phyloP scores from a whole-genome alignment of 2,329 filamentous ascomycete species.

The Arachnomyces sp. region DNA sequence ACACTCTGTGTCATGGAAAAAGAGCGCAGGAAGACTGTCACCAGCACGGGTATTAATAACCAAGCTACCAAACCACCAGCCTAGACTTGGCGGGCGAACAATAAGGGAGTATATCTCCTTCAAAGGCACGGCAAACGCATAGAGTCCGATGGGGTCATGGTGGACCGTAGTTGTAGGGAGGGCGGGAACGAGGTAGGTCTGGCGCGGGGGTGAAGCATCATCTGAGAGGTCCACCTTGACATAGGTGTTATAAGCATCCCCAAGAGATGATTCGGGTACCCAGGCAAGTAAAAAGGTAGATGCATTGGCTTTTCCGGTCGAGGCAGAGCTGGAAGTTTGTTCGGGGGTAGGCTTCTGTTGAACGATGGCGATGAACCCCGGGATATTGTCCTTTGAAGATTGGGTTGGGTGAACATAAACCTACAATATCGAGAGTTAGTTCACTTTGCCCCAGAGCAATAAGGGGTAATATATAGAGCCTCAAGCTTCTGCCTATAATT shows the following conservation, averaged over 20 bases:
- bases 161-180: conserved; percentile 78
- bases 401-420: conserved; percentile 95
- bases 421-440: conserved; percentile 34
- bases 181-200: conserved; percentile 84
- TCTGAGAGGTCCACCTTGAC: conserved; percentile 90
- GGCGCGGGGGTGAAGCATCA: conserved; percentile 68
- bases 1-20: conserved; percentile 97
- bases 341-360: conserved; percentile 62
- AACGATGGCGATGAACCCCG: conserved; percentile 84
- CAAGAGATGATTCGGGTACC: conserved; percentile 82
- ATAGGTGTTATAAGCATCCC: conserved; percentile 79
- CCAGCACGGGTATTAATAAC: conserved; percentile 87
- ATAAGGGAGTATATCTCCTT: conserved; percentile 84
- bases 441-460: no score
- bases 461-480: conserved; percentile 1
- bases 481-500: no score
- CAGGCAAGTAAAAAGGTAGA: conserved; percentile 81
- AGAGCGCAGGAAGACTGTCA: conserved; percentile 88
- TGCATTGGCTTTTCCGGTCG: conserved; percentile 34
- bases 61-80: conserved; percentile 97
- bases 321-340: conserved; percentile 29
- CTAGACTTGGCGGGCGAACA: conserved; percentile 81
- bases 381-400: conserved; percentile 89
- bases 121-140: conserved; percentile 85
- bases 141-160: conserved; percentile 62